These are phyloP conservation scores for Synchytrium microbalum DNA, from an alignment of 371 early-diverging fungal genomes.

Conservation along the genomic window DNA sequence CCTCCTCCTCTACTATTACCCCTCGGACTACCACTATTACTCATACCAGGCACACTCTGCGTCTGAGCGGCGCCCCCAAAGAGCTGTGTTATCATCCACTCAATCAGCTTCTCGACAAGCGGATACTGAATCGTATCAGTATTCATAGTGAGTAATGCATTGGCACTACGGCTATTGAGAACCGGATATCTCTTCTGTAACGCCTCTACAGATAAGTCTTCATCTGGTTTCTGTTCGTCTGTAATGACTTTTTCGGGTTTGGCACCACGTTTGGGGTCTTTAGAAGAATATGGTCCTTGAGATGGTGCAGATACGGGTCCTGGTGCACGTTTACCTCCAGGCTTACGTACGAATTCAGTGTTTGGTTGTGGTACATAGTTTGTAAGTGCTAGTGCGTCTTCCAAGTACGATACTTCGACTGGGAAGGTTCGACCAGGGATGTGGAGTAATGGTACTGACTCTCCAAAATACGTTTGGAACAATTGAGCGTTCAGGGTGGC, in stretches of 20 bases:
- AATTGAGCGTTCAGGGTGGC: conserved; percentile 33
- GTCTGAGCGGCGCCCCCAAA: conserved; percentile 2
- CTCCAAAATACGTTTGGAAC: conserved; percentile 27
- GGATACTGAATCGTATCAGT: conserved; percentile 37
- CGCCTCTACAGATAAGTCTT: conserved; percentile 15
- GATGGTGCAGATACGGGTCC: neutral
- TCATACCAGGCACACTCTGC: neutral
- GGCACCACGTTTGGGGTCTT: neutral
- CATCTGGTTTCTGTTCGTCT: conserved; percentile 16
- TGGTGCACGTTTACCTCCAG: conserved; percentile 4
- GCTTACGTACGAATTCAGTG: conserved; percentile 17
- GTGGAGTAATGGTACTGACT: conserved; percentile 33
- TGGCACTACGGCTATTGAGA: conserved; percentile 3
- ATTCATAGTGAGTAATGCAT: conserved; percentile 19
- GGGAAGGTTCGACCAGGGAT: conserved; percentile 79
- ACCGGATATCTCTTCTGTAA: conserved; percentile 25
- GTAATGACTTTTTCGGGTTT: neutral
- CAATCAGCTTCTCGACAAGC: conserved; percentile 31
- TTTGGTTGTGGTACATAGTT: conserved; percentile 22
- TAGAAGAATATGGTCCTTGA: neutral
- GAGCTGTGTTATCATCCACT: conserved; percentile 21
- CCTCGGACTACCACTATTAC: conserved; percentile 6
- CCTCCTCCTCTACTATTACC: conserved; percentile 10
- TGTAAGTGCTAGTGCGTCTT: conserved; percentile 27
- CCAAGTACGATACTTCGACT: conserved; percentile 41